These are phyloP conservation scores for Collybiopsis confluens DNA, from an alignment of 768 basidiomycete species.

Conservation along the genomic window DNA sequence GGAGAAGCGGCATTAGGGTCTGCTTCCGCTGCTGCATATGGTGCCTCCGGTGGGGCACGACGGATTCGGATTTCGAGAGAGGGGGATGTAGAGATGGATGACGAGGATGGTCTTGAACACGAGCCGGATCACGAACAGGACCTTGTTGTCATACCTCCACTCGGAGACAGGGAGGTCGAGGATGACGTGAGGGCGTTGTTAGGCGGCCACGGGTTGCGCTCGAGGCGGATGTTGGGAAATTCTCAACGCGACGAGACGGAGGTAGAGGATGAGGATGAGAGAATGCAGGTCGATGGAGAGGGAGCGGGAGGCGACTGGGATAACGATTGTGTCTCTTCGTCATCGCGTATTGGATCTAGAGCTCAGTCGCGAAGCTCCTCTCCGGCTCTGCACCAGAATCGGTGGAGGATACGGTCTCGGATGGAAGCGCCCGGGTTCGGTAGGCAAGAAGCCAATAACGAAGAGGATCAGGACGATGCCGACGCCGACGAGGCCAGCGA, in stretches of 20 bases:
- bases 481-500: slow-evolving; percentile 9
- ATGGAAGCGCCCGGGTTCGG: slow-evolving; percentile 6
- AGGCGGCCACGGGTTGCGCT: slow-evolving; percentile 41
- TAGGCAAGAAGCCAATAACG: background rate
- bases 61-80: background rate
- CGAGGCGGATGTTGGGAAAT: slow-evolving; percentile 20
- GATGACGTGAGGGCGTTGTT: slow-evolving; percentile 54
- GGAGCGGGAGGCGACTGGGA: slow-evolving; percentile 32
- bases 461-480: slow-evolving; percentile 9
- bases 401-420: slow-evolving; percentile 8
- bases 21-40: too few relatives aligned
- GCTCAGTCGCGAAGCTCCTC: slow-evolving; percentile 45
- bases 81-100: slow-evolving; percentile 8
- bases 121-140: slow-evolving; percentile 21
- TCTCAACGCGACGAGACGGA: background rate
- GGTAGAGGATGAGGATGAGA: slow-evolving; percentile 16
- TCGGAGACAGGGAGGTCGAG: slow-evolving; percentile 53
- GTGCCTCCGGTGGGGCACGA: too few relatives aligned
- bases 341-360: slow-evolving; percentile 13
- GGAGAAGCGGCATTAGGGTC: too few relatives aligned
- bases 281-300: slow-evolving; percentile 36
- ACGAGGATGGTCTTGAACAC: background rate
- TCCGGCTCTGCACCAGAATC: slow-evolving; percentile 30
- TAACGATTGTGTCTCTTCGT: slow-evolving; percentile 49
- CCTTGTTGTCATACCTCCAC: slow-evolving; percentile 49